A percentile compares a stretch with the other conserved stretches of the same genome.
phyloP scores from a whole-genome alignment of 257 asterid genomes.

The Asclepias syriaca region DNA sequence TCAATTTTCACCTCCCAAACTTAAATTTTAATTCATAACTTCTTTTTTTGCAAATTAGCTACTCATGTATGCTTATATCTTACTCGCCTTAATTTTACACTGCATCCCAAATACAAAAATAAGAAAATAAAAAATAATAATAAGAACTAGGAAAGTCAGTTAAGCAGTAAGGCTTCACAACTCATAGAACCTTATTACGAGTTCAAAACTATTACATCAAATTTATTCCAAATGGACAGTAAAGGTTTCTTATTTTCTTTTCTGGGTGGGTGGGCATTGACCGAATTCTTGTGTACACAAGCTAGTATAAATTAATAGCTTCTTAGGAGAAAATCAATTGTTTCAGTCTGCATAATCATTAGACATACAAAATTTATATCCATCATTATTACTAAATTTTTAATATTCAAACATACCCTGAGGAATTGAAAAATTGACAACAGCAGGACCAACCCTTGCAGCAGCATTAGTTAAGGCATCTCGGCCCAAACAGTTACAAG shows the following conservation, averaged over 20 bases:
- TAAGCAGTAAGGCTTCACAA: neutral
- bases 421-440: conserved; percentile 75
- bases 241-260: too few species aligned
- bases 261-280: too few species aligned
- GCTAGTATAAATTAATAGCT: too few species aligned
- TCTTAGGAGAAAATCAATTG: too few species aligned
- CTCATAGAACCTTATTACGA: neutral
- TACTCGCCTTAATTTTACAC: neutral
- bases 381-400: neutral
- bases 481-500: conserved; percentile 70
- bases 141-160: neutral
- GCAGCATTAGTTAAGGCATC: conserved; percentile 87
- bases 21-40: neutral
- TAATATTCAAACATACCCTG: conserved; percentile 28
- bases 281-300: too few species aligned
- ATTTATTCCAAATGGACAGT: too few species aligned
- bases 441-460: conserved; percentile 78
- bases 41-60: neutral
- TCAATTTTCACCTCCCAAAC: neutral
- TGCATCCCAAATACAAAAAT: neutral
- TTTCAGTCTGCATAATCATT: neutral
- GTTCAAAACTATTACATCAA: neutral
- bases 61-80: neutral
- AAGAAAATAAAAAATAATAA: too few species aligned
- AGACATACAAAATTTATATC: too few species aligned